Evolutionary conservation across 2,329 filamentous ascomycete species (phyloP).

Genomic region (Paecilomyces variotii): DNA sequence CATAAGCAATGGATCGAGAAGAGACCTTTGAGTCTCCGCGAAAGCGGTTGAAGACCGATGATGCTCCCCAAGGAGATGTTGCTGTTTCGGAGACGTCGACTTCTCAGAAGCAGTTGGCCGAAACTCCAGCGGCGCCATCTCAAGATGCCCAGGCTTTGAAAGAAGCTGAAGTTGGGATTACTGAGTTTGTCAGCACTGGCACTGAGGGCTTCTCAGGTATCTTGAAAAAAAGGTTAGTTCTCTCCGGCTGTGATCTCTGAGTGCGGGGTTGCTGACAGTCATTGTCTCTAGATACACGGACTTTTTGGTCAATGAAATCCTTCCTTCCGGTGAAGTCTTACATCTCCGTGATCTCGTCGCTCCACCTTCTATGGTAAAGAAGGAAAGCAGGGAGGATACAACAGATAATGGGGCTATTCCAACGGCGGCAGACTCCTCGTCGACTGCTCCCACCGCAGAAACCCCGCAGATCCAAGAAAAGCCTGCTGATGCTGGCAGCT

Average conservation of each 20-base stretch:
- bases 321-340: conserved; percentile 64
- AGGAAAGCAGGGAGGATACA: neutral
- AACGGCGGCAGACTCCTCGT: conserved; percentile 5
- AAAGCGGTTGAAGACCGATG: conserved; percentile 15
- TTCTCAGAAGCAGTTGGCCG: conserved; percentile 5
- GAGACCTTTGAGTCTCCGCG: conserved; percentile 11
- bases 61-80: conserved; percentile 10
- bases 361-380: conserved; percentile 12
- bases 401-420: conserved; percentile 1
- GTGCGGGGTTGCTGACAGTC: neutral
- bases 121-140: conserved; percentile 4
- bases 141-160: conserved; percentile 27
- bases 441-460: conserved; percentile 4
- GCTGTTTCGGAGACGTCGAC: conserved; percentile 7
- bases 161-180: conserved; percentile 52
- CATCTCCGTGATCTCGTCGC: conserved; percentile 52
- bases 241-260: neutral
- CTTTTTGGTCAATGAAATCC: conserved; percentile 86
- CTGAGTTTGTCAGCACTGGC: conserved; percentile 52
- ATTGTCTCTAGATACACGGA: conserved; percentile 64
- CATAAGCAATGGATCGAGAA: conserved; percentile 4
- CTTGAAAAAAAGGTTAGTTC: conserved; percentile 55
- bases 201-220: conserved; percentile 54
- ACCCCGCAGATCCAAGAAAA: conserved; percentile 5
- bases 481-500: conserved; percentile 1